Percentiles rank a stretch among this genome's conserved stretches.
Evolutionary conservation across 192 early-diverging fungal species (phyloP).

Genomic region (Rhizophagus prolifer): DNA sequence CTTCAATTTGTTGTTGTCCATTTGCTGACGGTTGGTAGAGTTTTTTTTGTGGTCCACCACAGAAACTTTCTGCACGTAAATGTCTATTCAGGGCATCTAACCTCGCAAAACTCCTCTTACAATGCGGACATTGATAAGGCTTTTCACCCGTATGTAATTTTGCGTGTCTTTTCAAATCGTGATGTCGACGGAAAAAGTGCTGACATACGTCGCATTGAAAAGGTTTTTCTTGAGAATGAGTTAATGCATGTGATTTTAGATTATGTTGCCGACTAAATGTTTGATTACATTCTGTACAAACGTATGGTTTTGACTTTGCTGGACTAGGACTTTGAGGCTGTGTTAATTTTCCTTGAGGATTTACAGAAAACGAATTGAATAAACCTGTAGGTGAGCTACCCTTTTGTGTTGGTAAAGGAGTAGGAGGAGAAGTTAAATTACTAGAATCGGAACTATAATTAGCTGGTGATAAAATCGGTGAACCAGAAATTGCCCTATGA

Average conservation of each 20-base stretch:
- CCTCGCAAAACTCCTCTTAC: constrained; percentile 52
- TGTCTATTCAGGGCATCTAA: constrained; percentile 58
- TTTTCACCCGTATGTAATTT: constrained; percentile 58
- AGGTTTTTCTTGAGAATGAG: constrained; percentile 56
- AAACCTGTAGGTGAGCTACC: neutral
- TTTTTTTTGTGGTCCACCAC: constrained; percentile 30
- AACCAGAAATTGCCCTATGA: neutral
- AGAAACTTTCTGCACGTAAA: constrained; percentile 44
- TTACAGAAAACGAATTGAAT: constrained; percentile 18
- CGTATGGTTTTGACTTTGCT: constrained; percentile 42
- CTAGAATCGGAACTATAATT: neutral
- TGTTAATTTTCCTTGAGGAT: neutral
- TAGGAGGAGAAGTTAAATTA: constrained; percentile 10
- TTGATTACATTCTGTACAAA: constrained; percentile 54
- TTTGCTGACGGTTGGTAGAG: constrained; percentile 6
- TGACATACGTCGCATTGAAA: constrained; percentile 49
- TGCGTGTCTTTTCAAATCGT: constrained; percentile 57
- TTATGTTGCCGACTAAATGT: constrained; percentile 60
- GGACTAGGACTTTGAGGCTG: constrained; percentile 22
- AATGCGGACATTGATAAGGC: constrained; percentile 49
- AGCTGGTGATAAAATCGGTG: neutral
- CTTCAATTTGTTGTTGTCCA: neutral
- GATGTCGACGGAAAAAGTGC: constrained; percentile 49
- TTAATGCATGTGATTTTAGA: constrained; percentile 56
- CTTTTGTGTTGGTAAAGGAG: neutral